Evolutionary conservation across 352 stramenopile genomes (phyloP), one percentile per base, ranked within the genome.

Genomic region (Pythium angustatum): DNA sequence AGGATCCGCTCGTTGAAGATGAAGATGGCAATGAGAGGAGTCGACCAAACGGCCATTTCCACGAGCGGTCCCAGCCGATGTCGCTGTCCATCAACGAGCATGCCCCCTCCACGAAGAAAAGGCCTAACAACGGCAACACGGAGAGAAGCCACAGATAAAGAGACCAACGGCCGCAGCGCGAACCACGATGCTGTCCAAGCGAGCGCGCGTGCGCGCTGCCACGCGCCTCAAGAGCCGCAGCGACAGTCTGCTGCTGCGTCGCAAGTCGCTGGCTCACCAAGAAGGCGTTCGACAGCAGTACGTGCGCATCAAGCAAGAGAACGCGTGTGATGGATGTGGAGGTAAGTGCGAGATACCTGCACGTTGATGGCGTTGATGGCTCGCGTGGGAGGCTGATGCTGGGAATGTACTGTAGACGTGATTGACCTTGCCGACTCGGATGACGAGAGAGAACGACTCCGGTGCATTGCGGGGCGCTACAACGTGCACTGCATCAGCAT

Each of bases 351-450:
- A n/a, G n/a, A n/a, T n/a, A 45, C 17, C 33, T 14, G 33, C 8
- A 7, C 33, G 33, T 38, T 38, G 33, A 38, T 9, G 11, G 38
- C 5, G n/a, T n/a, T n/a, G 17, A 28, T 27, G 33, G 7, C 14
- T 38, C 8, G 33, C 33, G 33, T 14, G 14, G 33, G 14, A 14
- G 33, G 14, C 33, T 30, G 45, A 52, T 52, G 45, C 14, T 9
- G 5, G 9, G 38, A 45, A n/a, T 7, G n/a, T 45, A 21, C 38
- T 40, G 27, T 31, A 57, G 53, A 60, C 4, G 3, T 50, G 34
- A 60, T 60, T 49, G 53, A 60, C 21, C 40, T 60, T 9, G 50
- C 50, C 30, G 31, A 57, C 22, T 45, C 50, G 4, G 28, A n/a
- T 19, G 50, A 57, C 17, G 50, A 57, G 33, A 26, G 21, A 9